Evolutionary conservation across 371 early-diverging fungal genomes (phyloP), one percentile per base, ranked within the genome.

Genomic region (Mortierella sp.): DNA sequence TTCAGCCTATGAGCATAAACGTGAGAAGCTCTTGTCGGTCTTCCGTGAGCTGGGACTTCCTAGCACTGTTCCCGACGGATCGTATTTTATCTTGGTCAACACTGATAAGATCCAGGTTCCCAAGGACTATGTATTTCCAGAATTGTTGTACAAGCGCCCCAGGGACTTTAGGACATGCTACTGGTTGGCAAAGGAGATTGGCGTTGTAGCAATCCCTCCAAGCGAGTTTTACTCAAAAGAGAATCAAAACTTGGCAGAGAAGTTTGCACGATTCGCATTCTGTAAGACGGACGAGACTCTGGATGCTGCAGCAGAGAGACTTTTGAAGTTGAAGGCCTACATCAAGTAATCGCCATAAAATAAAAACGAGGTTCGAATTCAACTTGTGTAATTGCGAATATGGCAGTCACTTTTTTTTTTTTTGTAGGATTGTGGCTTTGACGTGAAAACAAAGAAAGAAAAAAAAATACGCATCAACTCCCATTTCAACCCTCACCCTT

Each of bases 1-100:
- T 22, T 75, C 69, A 13, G 86, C 86, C 22, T 98, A 97, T 83
- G 81, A 91, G 56, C 68, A 77, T 60, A 91, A 94, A 60, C 93
- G 96, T 32, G 87, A 92, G 66, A 89, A 90, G 51, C 84, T 97
- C n/a, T 83, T 91, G 72, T 83, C 83, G 22, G 86, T 89, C 19
- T 92, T 98, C 83, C 86, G 89, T 23, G 87, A 91, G 37, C 79
- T 92, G 2, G 90, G 90, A 15, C 83, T 98, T 63, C 90, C 93
- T 19, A 94, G 95, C 64, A 95, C 93, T 7, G 84, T 93, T 3
- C 98, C 98, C 4, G 92, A 98, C 62, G 98, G 98, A 51, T 92
- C 96, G 35, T 98, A 98, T 87, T 98, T 96, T 81, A 89, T 97
- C 40, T 86, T 98, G 65, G 96, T 96, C 54, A 96, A 97, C 73